A percentile compares a stretch with the other conserved stretches of the same genome.
Evolutionary conservation across 2,329 filamentous ascomycete genomes (phyloP).

Genomic region (Moelleriella libera): DNA sequence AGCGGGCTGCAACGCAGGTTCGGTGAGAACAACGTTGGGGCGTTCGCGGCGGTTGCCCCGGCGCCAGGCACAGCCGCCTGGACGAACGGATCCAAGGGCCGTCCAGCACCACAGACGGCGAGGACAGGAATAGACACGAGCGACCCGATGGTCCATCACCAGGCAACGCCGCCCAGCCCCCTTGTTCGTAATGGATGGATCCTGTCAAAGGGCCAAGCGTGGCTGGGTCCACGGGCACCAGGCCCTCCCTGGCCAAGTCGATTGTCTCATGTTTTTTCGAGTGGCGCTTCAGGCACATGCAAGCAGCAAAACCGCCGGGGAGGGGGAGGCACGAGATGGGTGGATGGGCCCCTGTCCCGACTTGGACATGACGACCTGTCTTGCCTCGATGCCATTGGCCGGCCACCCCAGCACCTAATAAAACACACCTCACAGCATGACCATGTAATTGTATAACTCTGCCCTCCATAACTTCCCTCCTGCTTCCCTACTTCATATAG

Average conservation of each 20-base stretch:
- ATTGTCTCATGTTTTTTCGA: background rate
- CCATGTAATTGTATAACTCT: too few species aligned
- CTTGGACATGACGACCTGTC: background rate
- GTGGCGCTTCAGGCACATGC: background rate
- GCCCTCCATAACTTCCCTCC: too few species aligned
- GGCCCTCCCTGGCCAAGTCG: too few species aligned
- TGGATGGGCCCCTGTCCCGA: background rate
- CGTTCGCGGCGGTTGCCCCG: too few species aligned
- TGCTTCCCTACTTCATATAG: background rate
- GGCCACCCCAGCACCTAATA: background rate
- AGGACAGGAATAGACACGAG: conserved; percentile 1
- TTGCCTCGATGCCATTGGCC: background rate
- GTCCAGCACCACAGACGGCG: background rate
- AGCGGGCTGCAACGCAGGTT: too few species aligned
- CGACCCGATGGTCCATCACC: too few species aligned
- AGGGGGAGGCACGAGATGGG: background rate
- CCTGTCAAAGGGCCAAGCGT: too few species aligned
- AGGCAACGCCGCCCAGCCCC: too few species aligned
- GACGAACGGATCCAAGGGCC: background rate
- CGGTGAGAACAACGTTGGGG: too few species aligned
- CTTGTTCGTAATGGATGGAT: too few species aligned
- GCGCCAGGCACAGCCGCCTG: background rate
- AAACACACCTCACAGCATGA: background rate
- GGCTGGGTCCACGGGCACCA: too few species aligned
- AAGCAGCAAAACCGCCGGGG: background rate